Evolutionary conservation across 129 eudicot species (phyloP).

Genomic region (Artemisia tridentata): DNA sequence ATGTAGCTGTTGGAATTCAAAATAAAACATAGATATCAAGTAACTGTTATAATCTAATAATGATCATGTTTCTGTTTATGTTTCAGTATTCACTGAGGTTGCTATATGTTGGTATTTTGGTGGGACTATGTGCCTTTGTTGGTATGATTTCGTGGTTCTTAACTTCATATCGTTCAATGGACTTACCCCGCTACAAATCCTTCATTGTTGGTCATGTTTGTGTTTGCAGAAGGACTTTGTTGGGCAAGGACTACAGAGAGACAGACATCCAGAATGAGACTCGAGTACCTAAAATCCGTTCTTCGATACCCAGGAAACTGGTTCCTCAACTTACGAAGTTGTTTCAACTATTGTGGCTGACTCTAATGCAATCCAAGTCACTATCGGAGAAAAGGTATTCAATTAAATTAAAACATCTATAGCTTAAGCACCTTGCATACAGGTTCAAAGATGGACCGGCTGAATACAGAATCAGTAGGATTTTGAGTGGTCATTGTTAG

Average conservation of each 20-base stretch:
- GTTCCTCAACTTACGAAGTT: conserved; percentile 61
- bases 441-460: neutral
- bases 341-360: conserved; percentile 62
- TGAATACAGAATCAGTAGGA: neutral
- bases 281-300: conserved; percentile 73
- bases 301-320: conserved; percentile 75
- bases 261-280: conserved; percentile 69
- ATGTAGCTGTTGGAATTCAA: neutral
- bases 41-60: neutral
- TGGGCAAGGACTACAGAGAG: conserved; percentile 83
- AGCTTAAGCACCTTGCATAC: neutral
- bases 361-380: conserved; percentile 54
- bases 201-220: neutral
- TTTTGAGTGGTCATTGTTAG: neutral
- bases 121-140: conserved; percentile 65
- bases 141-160: conserved; percentile 36
- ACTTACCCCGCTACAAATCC: neutral
- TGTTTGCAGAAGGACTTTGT: conserved; percentile 61
- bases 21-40: neutral
- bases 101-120: conserved; percentile 62
- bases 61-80: conserved; percentile 1
- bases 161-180: too few relatives aligned
- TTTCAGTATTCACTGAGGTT: conserved; percentile 64
- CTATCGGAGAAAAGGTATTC: conserved; percentile 68
- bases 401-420: conserved; percentile 11